Percentiles rank a stretch among this genome's conserved stretches.
These are phyloP conservation scores for Fragaria nilgerrensis DNA, from an alignment of 306 rosid genomes.

Conservation along the genomic window DNA sequence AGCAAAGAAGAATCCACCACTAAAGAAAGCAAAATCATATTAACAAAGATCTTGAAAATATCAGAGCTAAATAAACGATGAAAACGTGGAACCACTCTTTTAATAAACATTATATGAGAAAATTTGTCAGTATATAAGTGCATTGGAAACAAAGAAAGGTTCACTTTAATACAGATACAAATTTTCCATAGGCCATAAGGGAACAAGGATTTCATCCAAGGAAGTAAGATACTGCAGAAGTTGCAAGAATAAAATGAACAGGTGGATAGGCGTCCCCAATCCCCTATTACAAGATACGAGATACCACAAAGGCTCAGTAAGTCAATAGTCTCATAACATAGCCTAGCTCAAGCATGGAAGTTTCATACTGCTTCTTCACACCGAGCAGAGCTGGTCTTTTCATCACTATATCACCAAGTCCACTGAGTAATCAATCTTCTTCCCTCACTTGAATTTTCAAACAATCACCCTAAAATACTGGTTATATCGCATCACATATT, in stretches of 20 bases:
- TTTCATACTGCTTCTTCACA: neutral
- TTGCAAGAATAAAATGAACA: too few relatives aligned
- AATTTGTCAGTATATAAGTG: neutral
- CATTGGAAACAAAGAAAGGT: neutral
- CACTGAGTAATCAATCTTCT: neutral
- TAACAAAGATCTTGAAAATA: constrained; percentile 18
- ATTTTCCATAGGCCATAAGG: neutral
- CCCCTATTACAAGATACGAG: neutral
- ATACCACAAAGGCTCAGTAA: neutral
- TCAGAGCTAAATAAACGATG: neutral
- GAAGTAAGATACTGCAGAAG: neutral
- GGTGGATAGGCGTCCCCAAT: neutral
- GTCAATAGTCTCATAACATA: neutral
- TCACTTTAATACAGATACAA: neutral
- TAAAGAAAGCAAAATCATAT: constrained; percentile 23
- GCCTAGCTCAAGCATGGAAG: neutral
- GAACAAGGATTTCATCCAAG: neutral
- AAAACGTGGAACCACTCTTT: neutral
- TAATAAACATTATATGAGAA: neutral
- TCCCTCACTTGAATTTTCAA: neutral
- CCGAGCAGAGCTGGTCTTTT: neutral
- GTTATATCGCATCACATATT: neutral
- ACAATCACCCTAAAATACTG: neutral
- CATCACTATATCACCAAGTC: neutral
- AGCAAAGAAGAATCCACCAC: constrained; percentile 77